A percentile compares a stretch with the other conserved stretches of the same genome.
Conservation (phyloP, 1,284 basidiomycete genomes). For the Pulchroboletus neoregius region DNA sequence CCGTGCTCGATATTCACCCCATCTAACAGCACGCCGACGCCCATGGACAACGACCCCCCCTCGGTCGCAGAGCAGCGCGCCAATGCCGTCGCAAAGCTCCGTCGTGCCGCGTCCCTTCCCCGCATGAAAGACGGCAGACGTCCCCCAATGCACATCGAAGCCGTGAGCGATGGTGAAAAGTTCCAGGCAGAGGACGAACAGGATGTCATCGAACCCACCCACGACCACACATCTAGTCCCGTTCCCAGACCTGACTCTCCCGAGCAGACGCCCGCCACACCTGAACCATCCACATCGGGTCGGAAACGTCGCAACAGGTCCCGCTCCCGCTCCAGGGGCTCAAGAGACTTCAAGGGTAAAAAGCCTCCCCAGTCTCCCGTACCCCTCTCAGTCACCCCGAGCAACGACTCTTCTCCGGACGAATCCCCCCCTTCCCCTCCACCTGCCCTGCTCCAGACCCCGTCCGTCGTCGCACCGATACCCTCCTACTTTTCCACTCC, state of each 20-base stretch:
- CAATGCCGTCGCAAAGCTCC: constrained; percentile 83
- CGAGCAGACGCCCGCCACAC: constrained; percentile 31
- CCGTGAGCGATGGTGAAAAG: constrained; percentile 72
- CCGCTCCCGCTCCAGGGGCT: constrained; percentile 68
- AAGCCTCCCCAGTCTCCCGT: constrained; percentile 44
- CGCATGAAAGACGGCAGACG: constrained; percentile 83
- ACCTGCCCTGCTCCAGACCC: constrained; percentile 40
- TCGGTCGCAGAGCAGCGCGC: constrained; percentile 69
- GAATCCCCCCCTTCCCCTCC: constrained; percentile 43
- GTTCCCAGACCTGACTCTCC: constrained; percentile 19
- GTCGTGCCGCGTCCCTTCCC: constrained; percentile 83
- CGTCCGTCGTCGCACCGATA: constrained; percentile 57
- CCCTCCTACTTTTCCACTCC: constrained; percentile 57
- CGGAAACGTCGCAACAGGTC: constrained; percentile 68
- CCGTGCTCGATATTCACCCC: not conserved
- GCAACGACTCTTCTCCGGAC: constrained; percentile 67
- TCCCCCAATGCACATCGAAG: constrained; percentile 77
- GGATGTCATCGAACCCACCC: constrained; percentile 26
- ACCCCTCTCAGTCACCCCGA: constrained; percentile 41
- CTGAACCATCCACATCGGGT: constrained; percentile 38
- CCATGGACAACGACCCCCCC: constrained; percentile 43
- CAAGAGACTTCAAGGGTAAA: constrained; percentile 67
- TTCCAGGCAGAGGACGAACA: constrained; percentile 38
- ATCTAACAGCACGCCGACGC: constrained; percentile 6
- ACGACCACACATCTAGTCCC: constrained; percentile 20